Base-by-base conservation (phyloP, 1,139 yeast genomes). In the Suzukiozyma palmioleophila region DNA sequence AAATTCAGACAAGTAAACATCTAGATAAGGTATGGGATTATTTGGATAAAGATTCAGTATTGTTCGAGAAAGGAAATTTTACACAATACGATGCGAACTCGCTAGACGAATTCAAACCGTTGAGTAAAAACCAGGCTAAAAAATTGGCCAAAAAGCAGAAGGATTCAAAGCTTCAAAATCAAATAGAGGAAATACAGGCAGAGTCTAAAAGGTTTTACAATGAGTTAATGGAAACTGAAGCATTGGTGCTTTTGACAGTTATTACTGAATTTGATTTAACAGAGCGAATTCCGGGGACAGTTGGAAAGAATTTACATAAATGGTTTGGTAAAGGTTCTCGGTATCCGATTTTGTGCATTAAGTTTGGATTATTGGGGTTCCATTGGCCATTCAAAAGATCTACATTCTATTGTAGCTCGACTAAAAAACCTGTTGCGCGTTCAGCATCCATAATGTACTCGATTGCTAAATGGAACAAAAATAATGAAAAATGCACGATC, bases 301-400 rank as follows among this genome's bases (percentile, higher is more conserved):
- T 59, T 28, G 71, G 71, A 12, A 46, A 43, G 27, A 11, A 56
- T 4, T 46, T 64, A 11, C 36, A 43, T n/a, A 45, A 44, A 30
- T 39, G 42, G n/a, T 51, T 67, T 32, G 75, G 75, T 5, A 49
- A 55, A 24, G 45, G 56, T 10, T 58, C 71, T 1, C 48, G 43
- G 21, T 50, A 50, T 41, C 62, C 64, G 41, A 49, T 64, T 3
- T 46, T 66, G 18, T 60, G 67, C 36, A 59, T 69, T 16, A 57
- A 67, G 26, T 52, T 69, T 51, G 75, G 75, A 2, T 51, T 69
- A 24, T 45, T 69, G 27, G 74, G 69, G 2, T 68, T 69, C 43
- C 75, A 69, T 43, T 69, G 75, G 75, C 75, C 75, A n/a, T 69
- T 69, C 45, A 54, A 69, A 28, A 63, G 70, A 46, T 53, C 69